Base-by-base conservation (phyloP, 495 filamentous ascomycete species). In the Penicillium paradoxum region DNA sequence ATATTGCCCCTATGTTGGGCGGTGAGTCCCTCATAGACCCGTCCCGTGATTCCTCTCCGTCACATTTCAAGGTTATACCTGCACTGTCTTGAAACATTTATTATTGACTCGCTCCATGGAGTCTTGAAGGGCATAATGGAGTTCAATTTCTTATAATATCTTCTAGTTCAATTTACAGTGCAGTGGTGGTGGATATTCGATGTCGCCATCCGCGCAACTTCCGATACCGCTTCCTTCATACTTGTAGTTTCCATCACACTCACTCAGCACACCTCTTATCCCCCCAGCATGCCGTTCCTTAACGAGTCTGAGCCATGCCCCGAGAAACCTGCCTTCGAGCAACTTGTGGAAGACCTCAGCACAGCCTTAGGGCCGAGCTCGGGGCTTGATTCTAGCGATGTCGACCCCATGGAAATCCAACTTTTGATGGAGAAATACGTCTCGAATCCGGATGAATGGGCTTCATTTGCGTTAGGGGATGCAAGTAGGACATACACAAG, bases 351-450 rank as follows among this genome's bases (percentile, higher is more conserved):
- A 45, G 82, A 86, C 33, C 82, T 96, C 51, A 88, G 83, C 55
- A 68, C 71, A 14, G 82, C 80, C 32, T 74, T 97, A 0, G 90
- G 90, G 0, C 83, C 89, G 2, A 87, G 80, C 45, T 90, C 86
- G 8, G 90, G 90, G 6, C 81, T 93, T 45, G 81, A 85, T 56
- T 92, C 88, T 30, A 83, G 79, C 22, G 89, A 91, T 63, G 81
- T 95, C 49, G 79, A 95, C 57, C 82, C 87, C 9, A 67, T 80
- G 34, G 73, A 86, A 39, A 74, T 97, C 22, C 77, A 79, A 33
- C 66, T 65, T 6, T 67, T 88, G 53, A 92, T 97, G 89, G 66
- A 81, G 40, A 70, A 73, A 18, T 96, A 96, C 62, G 59, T 67
- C 13, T 90, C 86, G 6, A 67, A 82, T 24, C 70, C 82, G 36